A percentile compares a stretch with the other conserved stretches of the same genome.
These are phyloP conservation scores for Simmondsia chinensis DNA, from an alignment of 148 eudicot species.

Conservation along the genomic window DNA sequence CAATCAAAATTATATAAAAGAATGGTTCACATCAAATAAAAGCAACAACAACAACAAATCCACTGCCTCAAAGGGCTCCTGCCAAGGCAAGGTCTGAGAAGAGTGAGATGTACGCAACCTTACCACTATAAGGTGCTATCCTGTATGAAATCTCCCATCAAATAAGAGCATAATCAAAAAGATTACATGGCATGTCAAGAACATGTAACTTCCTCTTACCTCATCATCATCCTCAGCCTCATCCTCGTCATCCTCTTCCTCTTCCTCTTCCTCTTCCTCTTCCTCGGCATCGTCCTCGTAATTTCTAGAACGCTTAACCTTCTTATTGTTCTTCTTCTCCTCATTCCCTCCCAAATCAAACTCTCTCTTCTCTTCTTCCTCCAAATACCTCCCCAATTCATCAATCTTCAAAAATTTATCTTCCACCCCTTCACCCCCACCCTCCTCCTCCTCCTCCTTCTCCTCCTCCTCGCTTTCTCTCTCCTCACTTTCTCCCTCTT, in stretches of 20 bases:
- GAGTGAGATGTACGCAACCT: no score
- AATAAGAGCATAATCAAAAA: neutral
- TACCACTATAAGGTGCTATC: no score
- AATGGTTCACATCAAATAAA: no score
- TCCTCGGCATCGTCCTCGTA: conserved; percentile 15
- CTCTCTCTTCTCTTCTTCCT: conserved; percentile 56
- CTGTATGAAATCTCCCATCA: neutral
- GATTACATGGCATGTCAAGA: neutral
- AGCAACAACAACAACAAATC: no score
- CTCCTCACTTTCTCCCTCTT: conserved; percentile 11
- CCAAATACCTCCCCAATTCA: conserved; percentile 67
- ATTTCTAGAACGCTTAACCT: conserved; percentile 9
- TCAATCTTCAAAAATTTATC: conserved; percentile 75
- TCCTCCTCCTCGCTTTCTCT: conserved; percentile 19
- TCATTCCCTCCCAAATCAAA: conserved; percentile 33
- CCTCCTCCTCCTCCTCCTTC: conserved; percentile 21
- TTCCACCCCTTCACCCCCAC: conserved; percentile 43
- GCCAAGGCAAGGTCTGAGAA: no score
- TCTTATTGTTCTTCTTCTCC: conserved; percentile 14
- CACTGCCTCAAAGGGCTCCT: no score
- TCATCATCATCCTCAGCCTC: conserved; percentile 21
- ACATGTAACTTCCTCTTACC: conserved; percentile 8
- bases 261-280: conserved; percentile 23
- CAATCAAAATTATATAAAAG: no score
- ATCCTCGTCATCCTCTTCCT: conserved; percentile 34